phyloP scores from a whole-genome alignment of 352 stramenopile genomes.

The Globisporangium alternatum region DNA sequence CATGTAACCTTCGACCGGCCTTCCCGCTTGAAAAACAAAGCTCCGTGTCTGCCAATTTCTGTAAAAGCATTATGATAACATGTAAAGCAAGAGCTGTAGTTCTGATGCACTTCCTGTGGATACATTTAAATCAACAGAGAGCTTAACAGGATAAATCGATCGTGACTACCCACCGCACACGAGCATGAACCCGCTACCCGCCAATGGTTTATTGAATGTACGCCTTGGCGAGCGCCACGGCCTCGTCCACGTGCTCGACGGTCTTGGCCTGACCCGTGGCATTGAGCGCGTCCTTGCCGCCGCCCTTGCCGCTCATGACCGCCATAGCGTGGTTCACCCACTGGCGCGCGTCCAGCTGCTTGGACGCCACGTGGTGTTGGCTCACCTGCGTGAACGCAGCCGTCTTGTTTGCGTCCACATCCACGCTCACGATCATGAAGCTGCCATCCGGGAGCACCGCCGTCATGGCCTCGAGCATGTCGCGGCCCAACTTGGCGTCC shows the following conservation, averaged over 20 bases:
- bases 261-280: slow-evolving; percentile 82
- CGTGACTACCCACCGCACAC: no score
- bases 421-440: slow-evolving; percentile 92
- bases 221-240: slow-evolving; percentile 59
- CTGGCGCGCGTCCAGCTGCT: slow-evolving; percentile 86
- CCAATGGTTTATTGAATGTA: slow-evolving; percentile 33
- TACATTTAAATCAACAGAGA: no score
- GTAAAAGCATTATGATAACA: no score
- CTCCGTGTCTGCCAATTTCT: no score
- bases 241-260: slow-evolving; percentile 63
- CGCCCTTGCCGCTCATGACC: slow-evolving; percentile 93
- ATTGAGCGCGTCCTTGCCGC: slow-evolving; percentile 88
- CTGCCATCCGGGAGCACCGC: slow-evolving; percentile 76
- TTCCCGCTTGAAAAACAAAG: no score
- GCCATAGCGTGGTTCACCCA: slow-evolving; percentile 93
- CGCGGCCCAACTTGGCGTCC: slow-evolving; percentile 93
- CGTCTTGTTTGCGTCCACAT: slow-evolving; percentile 91
- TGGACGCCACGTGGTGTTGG: slow-evolving; percentile 64
- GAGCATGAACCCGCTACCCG: background rate
- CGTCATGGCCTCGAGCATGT: slow-evolving; percentile 92
- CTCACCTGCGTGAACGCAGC: slow-evolving; percentile 92
- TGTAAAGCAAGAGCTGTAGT: no score
- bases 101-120: no score
- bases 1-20: no score
- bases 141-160: no score